Percentiles rank a stretch among this genome's conserved stretches.
These are phyloP conservation scores for Eutrema yunnanense DNA, from an alignment of 345 rosid genomes.

Conservation along the genomic window DNA sequence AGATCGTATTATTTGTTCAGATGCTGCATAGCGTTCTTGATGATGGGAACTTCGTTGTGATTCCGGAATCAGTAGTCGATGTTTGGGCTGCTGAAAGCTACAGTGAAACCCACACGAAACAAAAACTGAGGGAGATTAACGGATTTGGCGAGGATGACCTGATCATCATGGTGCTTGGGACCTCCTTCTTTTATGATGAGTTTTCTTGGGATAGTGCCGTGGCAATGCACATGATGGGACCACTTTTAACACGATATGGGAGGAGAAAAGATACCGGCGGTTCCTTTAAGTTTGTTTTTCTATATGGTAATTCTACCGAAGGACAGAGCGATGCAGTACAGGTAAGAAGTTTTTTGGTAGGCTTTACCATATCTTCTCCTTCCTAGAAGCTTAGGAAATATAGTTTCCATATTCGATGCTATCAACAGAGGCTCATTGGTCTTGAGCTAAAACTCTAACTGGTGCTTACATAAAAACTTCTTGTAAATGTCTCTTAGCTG, in stretches of 20 bases:
- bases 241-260: conserved; percentile 69
- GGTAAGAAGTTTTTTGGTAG: conserved; percentile 41
- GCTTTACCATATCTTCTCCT: background rate
- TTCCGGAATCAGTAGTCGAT: conserved; percentile 88
- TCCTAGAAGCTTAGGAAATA: background rate
- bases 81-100: conserved; percentile 90
- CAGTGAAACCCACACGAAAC: conserved; percentile 48
- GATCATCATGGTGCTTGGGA: conserved; percentile 76
- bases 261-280: conserved; percentile 53
- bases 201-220: conserved; percentile 84
- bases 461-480: background rate
- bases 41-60: conserved; percentile 91
- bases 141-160: conserved; percentile 61
- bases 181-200: conserved; percentile 71
- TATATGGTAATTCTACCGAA: conserved; percentile 77
- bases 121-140: conserved; percentile 51
- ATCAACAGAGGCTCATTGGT: conserved; percentile 5
- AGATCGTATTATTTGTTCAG: conserved; percentile 44
- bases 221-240: conserved; percentile 74
- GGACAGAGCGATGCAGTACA: conserved; percentile 60
- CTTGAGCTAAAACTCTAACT: conserved; percentile 7
- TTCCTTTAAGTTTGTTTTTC: conserved; percentile 71
- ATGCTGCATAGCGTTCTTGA: conserved; percentile 90
- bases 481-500: background rate
- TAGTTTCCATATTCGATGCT: background rate